Evolutionary conservation across 768 basidiomycete genomes (phyloP).

Genomic region (Suillus paluster): DNA sequence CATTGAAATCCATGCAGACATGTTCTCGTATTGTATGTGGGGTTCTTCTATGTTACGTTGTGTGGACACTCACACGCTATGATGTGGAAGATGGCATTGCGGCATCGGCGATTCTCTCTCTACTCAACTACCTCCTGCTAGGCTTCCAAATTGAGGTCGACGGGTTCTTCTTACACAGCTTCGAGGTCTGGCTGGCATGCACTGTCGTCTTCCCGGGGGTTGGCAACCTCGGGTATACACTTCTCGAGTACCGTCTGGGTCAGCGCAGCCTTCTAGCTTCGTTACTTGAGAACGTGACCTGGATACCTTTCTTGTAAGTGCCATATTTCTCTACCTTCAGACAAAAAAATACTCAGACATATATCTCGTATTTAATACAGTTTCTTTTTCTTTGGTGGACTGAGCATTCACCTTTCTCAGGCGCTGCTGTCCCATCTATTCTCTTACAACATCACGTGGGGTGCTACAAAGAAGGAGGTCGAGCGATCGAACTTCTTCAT

Average conservation of each 20-base stretch:
- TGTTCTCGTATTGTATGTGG: slow-evolving; percentile 49
- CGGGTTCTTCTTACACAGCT: slow-evolving; percentile 72
- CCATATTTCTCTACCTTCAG: neutral
- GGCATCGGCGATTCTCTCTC: slow-evolving; percentile 60
- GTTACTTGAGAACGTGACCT: slow-evolving; percentile 62
- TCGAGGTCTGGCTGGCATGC: slow-evolving; percentile 77
- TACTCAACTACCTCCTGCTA: slow-evolving; percentile 73
- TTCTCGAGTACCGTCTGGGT: slow-evolving; percentile 72
- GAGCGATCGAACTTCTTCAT: slow-evolving; percentile 83
- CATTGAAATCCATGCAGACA: slow-evolving; percentile 30
- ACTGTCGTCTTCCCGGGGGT: slow-evolving; percentile 71
- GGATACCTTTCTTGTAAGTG: slow-evolving; percentile 78
- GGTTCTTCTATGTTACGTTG: neutral
- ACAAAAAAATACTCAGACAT: slow-evolving; percentile 5
- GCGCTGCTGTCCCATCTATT: slow-evolving; percentile 73
- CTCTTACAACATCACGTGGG: slow-evolving; percentile 64
- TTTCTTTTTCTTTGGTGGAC: slow-evolving; percentile 80
- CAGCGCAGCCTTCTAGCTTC: slow-evolving; percentile 53
- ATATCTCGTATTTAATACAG: slow-evolving; percentile 34
- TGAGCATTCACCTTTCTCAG: slow-evolving; percentile 69
- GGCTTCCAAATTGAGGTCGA: slow-evolving; percentile 67
- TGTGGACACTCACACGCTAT: neutral
- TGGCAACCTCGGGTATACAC: slow-evolving; percentile 69
- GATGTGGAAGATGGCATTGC: slow-evolving; percentile 57
- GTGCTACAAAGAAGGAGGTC: slow-evolving; percentile 65